Evolutionary conservation across 257 asterid genomes (phyloP).

Genomic region (Salvia miltiorrhiza): DNA sequence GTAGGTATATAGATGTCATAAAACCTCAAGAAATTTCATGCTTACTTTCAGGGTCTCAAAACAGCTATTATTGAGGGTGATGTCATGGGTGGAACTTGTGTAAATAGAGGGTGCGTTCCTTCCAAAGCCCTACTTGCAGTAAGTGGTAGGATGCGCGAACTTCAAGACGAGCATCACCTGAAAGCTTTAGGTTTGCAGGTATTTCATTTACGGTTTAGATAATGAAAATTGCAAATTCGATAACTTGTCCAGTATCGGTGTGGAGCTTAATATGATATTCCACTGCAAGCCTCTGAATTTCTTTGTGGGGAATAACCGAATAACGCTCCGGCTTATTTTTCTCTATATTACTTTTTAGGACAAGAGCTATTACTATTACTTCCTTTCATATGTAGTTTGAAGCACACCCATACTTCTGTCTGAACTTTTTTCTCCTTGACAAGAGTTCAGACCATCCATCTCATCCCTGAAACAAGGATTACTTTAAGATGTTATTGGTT

Average conservation of each 20-base stretch:
- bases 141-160: conserved; percentile 65
- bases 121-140: conserved; percentile 69
- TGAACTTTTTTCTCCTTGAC: neutral
- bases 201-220: neutral
- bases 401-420: neutral
- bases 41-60: conserved; percentile 61
- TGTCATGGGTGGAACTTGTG: conserved; percentile 85
- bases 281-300: neutral
- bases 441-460: neutral
- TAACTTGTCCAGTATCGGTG: neutral
- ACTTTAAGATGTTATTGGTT: neutral
- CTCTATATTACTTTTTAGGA: neutral
- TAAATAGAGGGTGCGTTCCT: conserved; percentile 91
- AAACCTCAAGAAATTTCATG: conserved; percentile 14
- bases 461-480: neutral
- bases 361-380: neutral
- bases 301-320: neutral
- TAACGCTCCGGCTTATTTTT: neutral
- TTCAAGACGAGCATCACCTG: conserved; percentile 57
- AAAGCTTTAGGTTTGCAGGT: conserved; percentile 60
- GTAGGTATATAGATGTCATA: conserved; percentile 16
- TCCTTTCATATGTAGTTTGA: neutral
- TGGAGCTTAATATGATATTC: neutral
- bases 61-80: conserved; percentile 88
- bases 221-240: neutral